A percentile compares a stretch with the other conserved stretches of the same genome.
These are phyloP conservation scores for Teratosphaeria epicoccoides DNA, from an alignment of 2,329 filamentous ascomycete genomes.

Conservation along the genomic window DNA sequence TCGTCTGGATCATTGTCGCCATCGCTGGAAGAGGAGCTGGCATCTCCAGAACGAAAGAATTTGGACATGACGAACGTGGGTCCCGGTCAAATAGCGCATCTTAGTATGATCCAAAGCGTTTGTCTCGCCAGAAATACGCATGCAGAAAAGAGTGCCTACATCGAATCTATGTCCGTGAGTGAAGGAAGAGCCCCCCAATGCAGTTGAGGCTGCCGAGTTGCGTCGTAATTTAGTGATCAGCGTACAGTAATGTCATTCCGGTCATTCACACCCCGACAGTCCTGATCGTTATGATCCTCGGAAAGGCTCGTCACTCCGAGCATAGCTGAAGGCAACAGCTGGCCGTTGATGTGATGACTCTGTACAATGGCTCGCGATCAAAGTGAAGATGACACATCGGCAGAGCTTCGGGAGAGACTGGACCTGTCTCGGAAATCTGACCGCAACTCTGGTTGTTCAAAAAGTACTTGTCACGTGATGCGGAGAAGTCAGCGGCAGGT, in stretches of 20 bases:
- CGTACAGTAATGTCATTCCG: too few relatives aligned
- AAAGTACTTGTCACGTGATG: too few relatives aligned
- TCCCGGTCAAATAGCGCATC: not conserved
- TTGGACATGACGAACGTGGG: constrained; percentile 9
- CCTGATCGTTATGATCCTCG: not conserved
- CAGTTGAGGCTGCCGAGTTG: not conserved
- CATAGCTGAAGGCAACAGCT: not conserved
- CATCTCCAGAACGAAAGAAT: constrained; percentile 13
- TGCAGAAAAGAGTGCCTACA: not conserved
- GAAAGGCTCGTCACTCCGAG: not conserved
- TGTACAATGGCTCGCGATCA: too few relatives aligned
- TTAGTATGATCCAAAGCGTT: not conserved
- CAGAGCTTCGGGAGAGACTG: not conserved
- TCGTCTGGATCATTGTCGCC: constrained; percentile 4
- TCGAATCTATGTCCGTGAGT: not conserved
- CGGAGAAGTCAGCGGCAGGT: too few relatives aligned
- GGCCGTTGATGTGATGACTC: not conserved
- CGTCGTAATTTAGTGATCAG: too few relatives aligned
- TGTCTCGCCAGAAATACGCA: not conserved
- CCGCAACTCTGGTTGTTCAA: not conserved
- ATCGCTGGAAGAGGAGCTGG: constrained; percentile 9
- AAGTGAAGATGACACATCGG: too few relatives aligned
- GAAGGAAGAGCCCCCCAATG: not conserved
- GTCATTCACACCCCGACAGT: not conserved
- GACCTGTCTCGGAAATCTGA: not conserved